These are phyloP conservation scores for Aeschynomene evenia DNA, from an alignment of 306 rosid species.

Conservation along the genomic window DNA sequence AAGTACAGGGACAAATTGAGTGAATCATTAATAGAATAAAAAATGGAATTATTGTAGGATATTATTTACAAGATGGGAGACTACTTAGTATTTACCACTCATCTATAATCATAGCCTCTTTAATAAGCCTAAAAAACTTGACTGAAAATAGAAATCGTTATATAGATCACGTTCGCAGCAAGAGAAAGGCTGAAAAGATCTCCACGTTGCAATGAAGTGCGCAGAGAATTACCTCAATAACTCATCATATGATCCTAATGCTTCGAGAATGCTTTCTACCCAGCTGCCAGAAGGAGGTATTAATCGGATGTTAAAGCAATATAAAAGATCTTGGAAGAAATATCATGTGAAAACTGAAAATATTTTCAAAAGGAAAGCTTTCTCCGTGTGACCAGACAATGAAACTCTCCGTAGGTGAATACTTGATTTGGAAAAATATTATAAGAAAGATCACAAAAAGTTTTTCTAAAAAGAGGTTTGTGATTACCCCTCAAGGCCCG, in stretches of 20 bases:
- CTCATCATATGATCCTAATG: conserved; percentile 49
- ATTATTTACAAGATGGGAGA: conserved; percentile 32
- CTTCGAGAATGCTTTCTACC: conserved; percentile 88
- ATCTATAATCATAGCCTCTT: conserved; percentile 31
- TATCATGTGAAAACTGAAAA: not conserved
- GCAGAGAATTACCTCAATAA: conserved; percentile 41
- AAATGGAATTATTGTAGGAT: not conserved
- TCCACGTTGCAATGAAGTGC: conserved; percentile 10
- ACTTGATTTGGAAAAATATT: not conserved
- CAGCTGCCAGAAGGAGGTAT: conserved; percentile 54
- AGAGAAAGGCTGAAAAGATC: conserved; percentile 15
- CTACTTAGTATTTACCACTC: conserved; percentile 18
- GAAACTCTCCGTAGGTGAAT: conserved; percentile 5
- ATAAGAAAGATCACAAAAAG: conserved; percentile 6
- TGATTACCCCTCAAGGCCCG: conserved; percentile 93
- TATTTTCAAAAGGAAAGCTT: conserved; percentile 7
- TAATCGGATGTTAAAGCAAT: conserved; percentile 2
- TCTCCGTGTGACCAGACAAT: not conserved
- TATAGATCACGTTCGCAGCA: conserved; percentile 23
- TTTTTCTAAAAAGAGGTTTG: conserved; percentile 13
- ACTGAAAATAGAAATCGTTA: conserved; percentile 24
- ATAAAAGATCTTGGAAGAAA: too few relatives aligned
- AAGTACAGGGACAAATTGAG: conserved; percentile 9
- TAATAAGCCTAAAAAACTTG: conserved; percentile 15
- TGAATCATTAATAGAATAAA: conserved; percentile 1